phyloP scores from a whole-genome alignment of 371 early-diverging fungal genomes.

The Syncephalastrum monosporum region DNA sequence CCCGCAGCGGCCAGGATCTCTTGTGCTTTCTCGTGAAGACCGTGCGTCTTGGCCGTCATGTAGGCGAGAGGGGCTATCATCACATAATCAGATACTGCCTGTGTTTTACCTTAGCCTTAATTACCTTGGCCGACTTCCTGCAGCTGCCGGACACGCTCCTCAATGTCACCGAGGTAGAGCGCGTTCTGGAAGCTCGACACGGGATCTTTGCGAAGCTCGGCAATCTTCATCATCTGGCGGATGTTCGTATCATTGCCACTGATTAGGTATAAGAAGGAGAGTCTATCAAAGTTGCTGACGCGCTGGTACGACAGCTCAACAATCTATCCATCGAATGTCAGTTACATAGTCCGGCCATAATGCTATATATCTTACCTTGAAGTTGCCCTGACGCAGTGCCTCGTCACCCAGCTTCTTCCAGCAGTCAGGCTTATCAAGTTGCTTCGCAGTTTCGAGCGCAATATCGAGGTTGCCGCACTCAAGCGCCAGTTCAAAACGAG shows the following conservation, averaged over 20 bases:
- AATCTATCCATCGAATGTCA: conserved; percentile 43
- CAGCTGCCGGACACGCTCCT: conserved; percentile 79
- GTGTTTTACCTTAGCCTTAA: conserved; percentile 2
- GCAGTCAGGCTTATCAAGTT: conserved; percentile 80
- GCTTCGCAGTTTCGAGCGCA: conserved; percentile 89
- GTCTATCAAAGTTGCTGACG: conserved; percentile 82
- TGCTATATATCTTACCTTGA: conserved; percentile 47
- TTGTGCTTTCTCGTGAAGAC: conserved; percentile 80
- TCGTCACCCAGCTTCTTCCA: conserved; percentile 88
- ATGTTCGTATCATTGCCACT: conserved; percentile 89
- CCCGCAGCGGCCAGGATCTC: conserved; percentile 74
- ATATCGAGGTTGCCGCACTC: conserved; percentile 95
- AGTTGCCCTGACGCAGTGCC: conserved; percentile 89
- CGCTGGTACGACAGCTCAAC: conserved; percentile 91
- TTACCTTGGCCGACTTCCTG: conserved; percentile 82
- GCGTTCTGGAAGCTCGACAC: conserved; percentile 90
- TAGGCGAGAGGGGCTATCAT: conserved; percentile 81
- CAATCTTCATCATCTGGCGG: conserved; percentile 89
- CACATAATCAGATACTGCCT: background rate
- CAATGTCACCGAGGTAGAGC: conserved; percentile 83
- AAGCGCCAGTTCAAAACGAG: conserved; percentile 94
- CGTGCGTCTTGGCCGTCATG: conserved; percentile 86
- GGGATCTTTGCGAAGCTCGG: conserved; percentile 76
- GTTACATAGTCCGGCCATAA: background rate
- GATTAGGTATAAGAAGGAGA: conserved; percentile 91